Conservation (phyloP, 371 early-diverging fungal species). For the Conidiobolus coronatus region DNA sequence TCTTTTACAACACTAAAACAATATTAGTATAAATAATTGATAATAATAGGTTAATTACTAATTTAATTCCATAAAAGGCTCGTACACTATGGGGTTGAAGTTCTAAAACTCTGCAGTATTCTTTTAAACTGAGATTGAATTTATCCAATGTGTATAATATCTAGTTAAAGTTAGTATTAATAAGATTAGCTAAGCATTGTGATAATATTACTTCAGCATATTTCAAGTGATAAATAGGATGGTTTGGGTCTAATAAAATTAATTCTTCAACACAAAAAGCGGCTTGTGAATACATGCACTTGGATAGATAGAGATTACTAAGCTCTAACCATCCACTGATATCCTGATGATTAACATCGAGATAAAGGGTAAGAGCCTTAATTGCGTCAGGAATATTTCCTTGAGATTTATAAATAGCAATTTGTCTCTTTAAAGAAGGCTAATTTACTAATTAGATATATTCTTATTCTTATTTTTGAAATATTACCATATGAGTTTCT, state of each 20-base stretch:
- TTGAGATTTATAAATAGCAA: slow-evolving; percentile 39
- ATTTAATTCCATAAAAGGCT: slow-evolving; percentile 8
- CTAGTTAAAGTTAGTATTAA: neutral
- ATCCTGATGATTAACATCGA: slow-evolving; percentile 65
- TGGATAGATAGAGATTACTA: slow-evolving; percentile 34
- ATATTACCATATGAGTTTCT: slow-evolving; percentile 41
- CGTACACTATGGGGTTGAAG: slow-evolving; percentile 4
- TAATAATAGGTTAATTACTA: slow-evolving; percentile 1
- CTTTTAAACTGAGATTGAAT: slow-evolving; percentile 34
- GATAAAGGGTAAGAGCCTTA: slow-evolving; percentile 33
- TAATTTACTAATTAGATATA: slow-evolving; percentile 6
- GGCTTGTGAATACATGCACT: slow-evolving; percentile 39
- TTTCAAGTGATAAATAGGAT: slow-evolving; percentile 60
- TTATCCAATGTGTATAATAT: slow-evolving; percentile 39
- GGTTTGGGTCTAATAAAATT: slow-evolving; percentile 51
- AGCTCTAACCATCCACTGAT: slow-evolving; percentile 74
- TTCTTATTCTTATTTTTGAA: neutral
- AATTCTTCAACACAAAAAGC: slow-evolving; percentile 76
- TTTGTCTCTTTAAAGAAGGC: slow-evolving; percentile 42
- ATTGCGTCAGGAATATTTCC: slow-evolving; percentile 49
- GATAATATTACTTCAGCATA: slow-evolving; percentile 33
- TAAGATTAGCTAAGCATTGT: neutral
- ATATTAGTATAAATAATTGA: too few relatives aligned
- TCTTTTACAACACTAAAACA: too few relatives aligned
- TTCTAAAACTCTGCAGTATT: slow-evolving; percentile 18